phyloP scores from a whole-genome alignment of 805 yeast genomes.

The Teunomyces pallodes region DNA sequence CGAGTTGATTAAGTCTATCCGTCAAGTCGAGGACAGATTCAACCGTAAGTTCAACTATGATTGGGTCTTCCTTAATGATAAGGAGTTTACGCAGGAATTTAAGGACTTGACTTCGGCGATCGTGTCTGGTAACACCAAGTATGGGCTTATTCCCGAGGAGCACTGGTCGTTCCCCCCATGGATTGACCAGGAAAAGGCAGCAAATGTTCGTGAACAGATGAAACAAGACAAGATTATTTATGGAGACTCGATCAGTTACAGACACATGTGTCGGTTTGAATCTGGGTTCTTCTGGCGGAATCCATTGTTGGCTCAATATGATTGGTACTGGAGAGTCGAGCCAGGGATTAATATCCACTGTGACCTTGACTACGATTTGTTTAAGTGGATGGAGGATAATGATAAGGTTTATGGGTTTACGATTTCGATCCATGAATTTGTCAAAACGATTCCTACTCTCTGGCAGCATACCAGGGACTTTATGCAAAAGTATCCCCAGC shows the following conservation, averaged over 20 bases:
- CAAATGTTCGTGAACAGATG: conserved; percentile 57
- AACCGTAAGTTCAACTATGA: conserved; percentile 79
- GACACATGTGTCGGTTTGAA: conserved; percentile 92
- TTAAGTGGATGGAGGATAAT: conserved; percentile 70
- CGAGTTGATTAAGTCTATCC: conserved; percentile 59
- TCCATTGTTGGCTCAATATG: conserved; percentile 66
- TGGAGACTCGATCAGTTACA: conserved; percentile 71
- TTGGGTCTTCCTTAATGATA: conserved; percentile 94
- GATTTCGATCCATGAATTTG: conserved; percentile 77
- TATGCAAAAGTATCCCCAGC: conserved; percentile 56
- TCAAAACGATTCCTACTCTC: conserved; percentile 79
- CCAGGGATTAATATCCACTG: conserved; percentile 79
- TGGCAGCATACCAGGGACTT: conserved; percentile 78
- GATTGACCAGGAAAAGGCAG: conserved; percentile 78
- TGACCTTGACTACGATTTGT: conserved; percentile 85
- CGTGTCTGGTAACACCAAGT: conserved; percentile 76
- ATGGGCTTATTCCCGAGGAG: conserved; percentile 73
- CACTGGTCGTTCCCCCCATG: conserved; percentile 87
- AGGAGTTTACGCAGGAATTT: conserved; percentile 79
- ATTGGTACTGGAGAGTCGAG: conserved; percentile 94
- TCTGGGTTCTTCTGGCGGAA: conserved; percentile 87
- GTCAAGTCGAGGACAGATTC: conserved; percentile 85
- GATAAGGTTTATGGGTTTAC: conserved; percentile 85
- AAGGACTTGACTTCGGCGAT: conserved; percentile 64
- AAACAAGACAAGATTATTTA: conserved; percentile 57